Percentiles rank a stretch among this genome's conserved stretches.
Evolutionary conservation across 2,329 filamentous ascomycete species (phyloP).

Genomic region (Colletotrichum sp.): DNA sequence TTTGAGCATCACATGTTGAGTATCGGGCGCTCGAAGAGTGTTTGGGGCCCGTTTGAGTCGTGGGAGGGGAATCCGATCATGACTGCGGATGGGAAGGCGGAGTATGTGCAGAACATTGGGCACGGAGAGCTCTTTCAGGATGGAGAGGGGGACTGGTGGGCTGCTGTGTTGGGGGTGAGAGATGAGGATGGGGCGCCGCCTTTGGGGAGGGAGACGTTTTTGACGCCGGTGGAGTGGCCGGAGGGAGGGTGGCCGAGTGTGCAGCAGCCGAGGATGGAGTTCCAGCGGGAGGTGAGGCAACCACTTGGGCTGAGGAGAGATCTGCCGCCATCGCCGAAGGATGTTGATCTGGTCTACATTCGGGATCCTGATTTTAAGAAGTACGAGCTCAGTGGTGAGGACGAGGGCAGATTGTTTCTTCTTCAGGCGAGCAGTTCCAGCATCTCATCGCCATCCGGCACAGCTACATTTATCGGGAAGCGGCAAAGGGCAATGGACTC

Average conservation of each 20-base stretch:
- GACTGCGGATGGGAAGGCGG: constrained; percentile 45
- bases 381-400: not conserved
- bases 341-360: not conserved
- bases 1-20: constrained; percentile 28
- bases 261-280: not conserved
- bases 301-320: not conserved
- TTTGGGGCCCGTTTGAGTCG: constrained; percentile 30
- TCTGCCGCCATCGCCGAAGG: not conserved
- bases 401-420: too few relatives aligned
- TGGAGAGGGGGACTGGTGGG: constrained; percentile 41
- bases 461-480: constrained; percentile 4
- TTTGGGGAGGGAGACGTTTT: constrained; percentile 1
- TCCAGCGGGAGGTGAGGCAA: not conserved
- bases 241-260: constrained; percentile 2
- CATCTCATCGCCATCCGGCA: not conserved
- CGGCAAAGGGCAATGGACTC: not conserved
- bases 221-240: not conserved
- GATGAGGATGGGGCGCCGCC: not conserved
- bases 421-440: not conserved
- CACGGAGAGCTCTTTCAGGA: constrained; percentile 64
- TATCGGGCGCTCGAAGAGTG: constrained; percentile 23
- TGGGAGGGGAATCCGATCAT: constrained; percentile 48
- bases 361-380: not conserved
- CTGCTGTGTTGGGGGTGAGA: constrained; percentile 2
- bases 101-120: constrained; percentile 57